phyloP scores from a whole-genome alignment of 2,329 filamentous ascomycete genomes.

The Westerdykella sp. region DNA sequence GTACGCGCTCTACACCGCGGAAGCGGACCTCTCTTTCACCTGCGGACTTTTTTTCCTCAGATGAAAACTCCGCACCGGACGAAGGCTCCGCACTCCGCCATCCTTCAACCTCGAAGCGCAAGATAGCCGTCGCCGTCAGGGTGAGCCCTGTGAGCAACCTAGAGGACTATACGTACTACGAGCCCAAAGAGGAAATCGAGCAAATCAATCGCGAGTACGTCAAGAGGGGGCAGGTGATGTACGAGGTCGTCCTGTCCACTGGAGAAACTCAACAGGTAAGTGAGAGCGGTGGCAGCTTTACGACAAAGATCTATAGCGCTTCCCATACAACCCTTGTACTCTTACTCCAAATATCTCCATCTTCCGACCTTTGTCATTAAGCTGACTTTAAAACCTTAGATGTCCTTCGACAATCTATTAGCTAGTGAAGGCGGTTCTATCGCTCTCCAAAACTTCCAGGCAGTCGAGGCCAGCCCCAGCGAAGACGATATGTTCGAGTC shows the following conservation, averaged over 20 bases:
- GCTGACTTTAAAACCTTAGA: slow-evolving; percentile 26
- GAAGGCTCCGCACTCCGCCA: neutral
- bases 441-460: slow-evolving; percentile 41
- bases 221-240: slow-evolving; percentile 29
- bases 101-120: slow-evolving; percentile 7
- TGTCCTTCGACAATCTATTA: slow-evolving; percentile 42
- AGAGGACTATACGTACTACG: slow-evolving; percentile 31
- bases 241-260: slow-evolving; percentile 40
- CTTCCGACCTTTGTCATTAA: too few relatives aligned
- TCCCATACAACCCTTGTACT: neutral
- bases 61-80: slow-evolving; percentile 10
- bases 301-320: neutral
- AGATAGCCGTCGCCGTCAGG: slow-evolving; percentile 17
- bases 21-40: slow-evolving; percentile 12
- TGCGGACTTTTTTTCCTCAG: slow-evolving; percentile 8
- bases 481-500: slow-evolving; percentile 11
- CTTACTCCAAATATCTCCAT: too few relatives aligned
- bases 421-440: slow-evolving; percentile 42
- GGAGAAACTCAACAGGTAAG: slow-evolving; percentile 39
- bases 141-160: slow-evolving; percentile 19
- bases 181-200: slow-evolving; percentile 31
- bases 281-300: slow-evolving; percentile 4
- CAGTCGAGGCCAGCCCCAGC: slow-evolving; percentile 9
- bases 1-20: neutral
- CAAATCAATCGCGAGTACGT: slow-evolving; percentile 37